Evolutionary conservation across 495 filamentous ascomycete species (phyloP).

Genomic region (Rhizodiscina lignyota): DNA sequence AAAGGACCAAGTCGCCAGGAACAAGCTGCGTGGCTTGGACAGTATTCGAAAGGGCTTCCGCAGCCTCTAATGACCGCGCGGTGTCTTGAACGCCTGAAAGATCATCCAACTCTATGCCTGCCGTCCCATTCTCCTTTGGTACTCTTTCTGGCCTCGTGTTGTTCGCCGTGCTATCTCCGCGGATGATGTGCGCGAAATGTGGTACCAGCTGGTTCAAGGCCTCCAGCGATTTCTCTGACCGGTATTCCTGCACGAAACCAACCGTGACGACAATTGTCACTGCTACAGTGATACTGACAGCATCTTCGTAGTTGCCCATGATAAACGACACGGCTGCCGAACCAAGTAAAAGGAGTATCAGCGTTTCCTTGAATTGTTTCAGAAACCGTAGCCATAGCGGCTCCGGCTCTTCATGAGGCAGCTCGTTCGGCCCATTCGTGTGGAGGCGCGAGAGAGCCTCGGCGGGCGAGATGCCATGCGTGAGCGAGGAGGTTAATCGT

Average conservation of each 20-base stretch:
- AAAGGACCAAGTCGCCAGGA: slow-evolving; percentile 78
- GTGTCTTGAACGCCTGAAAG: slow-evolving; percentile 12
- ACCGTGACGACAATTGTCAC: slow-evolving; percentile 95
- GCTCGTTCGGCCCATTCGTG: slow-evolving; percentile 80
- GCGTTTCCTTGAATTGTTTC: slow-evolving; percentile 86
- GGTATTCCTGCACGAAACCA: slow-evolving; percentile 93
- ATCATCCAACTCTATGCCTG: slow-evolving; percentile 16
- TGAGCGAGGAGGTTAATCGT: slow-evolving; percentile 66
- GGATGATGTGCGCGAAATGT: slow-evolving; percentile 82
- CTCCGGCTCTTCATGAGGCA: slow-evolving; percentile 84
- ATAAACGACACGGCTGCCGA: slow-evolving; percentile 82
- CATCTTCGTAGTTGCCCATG: slow-evolving; percentile 93
- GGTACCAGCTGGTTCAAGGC: slow-evolving; percentile 86
- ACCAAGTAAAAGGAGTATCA: slow-evolving; percentile 75
- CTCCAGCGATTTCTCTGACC: slow-evolving; percentile 94
- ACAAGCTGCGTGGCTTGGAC: slow-evolving; percentile 78
- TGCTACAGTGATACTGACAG: slow-evolving; percentile 82
- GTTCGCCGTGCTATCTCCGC: slow-evolving; percentile 22
- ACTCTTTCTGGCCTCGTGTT: not conserved
- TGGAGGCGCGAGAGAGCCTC: slow-evolving; percentile 66
- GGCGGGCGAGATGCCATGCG: slow-evolving; percentile 58
- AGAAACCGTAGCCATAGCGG: slow-evolving; percentile 87
- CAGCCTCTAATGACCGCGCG: slow-evolving; percentile 28
- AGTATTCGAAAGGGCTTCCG: slow-evolving; percentile 60
- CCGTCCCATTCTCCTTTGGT: slow-evolving; percentile 13